Conservation (phyloP, 1,284 basidiomycete species). For the Anthracocystis setariae region DNA sequence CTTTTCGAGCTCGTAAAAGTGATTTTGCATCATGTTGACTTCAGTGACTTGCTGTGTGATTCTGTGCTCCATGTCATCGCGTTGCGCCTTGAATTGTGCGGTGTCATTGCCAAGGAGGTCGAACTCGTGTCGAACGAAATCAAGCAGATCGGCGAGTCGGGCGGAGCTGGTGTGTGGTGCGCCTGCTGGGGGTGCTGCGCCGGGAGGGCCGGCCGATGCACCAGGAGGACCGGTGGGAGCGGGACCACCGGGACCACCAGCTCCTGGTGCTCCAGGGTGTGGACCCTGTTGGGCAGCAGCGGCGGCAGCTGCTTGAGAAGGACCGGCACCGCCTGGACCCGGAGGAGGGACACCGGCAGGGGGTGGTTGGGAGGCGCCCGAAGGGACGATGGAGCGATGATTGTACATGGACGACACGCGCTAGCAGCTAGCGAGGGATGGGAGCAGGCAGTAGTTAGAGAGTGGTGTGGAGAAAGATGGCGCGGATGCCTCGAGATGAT, state of each 20-base stretch:
- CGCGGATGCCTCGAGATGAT: neutral
- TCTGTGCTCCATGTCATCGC: slow-evolving; percentile 90
- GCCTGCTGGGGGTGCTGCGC: slow-evolving; percentile 33
- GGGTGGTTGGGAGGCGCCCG: slow-evolving; percentile 38
- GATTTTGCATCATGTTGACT: slow-evolving; percentile 69
- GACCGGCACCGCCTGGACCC: slow-evolving; percentile 38
- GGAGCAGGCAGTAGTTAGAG: neutral
- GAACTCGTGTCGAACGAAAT: slow-evolving; percentile 85
- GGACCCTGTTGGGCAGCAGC: slow-evolving; percentile 37
- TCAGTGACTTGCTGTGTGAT: slow-evolving; percentile 59
- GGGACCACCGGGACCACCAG: slow-evolving; percentile 39
- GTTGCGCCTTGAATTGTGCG: slow-evolving; percentile 76
- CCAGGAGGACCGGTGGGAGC: slow-evolving; percentile 36
- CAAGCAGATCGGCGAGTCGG: slow-evolving; percentile 81
- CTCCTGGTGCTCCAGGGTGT: slow-evolving; percentile 41
- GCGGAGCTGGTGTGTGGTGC: slow-evolving; percentile 50
- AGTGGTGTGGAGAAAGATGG: neutral
- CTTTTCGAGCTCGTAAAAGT: slow-evolving; percentile 80
- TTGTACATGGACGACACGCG: slow-evolving; percentile 37
- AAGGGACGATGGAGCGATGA: slow-evolving; percentile 48
- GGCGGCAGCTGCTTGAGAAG: slow-evolving; percentile 40
- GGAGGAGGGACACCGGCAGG: slow-evolving; percentile 41
- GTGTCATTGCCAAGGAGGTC: slow-evolving; percentile 81
- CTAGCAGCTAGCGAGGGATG: neutral
- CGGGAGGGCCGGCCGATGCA: slow-evolving; percentile 38